Base-by-base conservation (phyloP, 1,284 basidiomycete species). In the Phlebopus sp. region DNA sequence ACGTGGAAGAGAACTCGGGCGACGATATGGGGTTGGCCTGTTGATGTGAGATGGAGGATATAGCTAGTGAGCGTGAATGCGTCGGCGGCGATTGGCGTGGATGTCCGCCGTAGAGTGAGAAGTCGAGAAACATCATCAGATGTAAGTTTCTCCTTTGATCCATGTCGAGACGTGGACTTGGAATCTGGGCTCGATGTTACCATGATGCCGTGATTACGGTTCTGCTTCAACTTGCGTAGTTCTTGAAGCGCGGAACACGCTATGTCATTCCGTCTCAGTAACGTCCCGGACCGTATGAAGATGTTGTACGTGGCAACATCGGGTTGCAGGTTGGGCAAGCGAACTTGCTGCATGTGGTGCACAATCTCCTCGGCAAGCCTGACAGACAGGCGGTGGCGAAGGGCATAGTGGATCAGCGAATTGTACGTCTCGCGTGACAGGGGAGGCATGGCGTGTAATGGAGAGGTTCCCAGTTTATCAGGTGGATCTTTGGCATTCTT, bases 381-480 rank as follows among this genome's bases (percentile, higher is more conserved):
- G 8, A 75, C 66, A 2, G 81, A 81, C 27, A 74, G 64, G n/a
- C 77, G 76, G 53, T 85, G 73, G 2, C 76, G 76, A 30, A 90
- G 70, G 2, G 82, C 67, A 62, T 88, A 89, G 49, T 82, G 74
- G 2, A 90, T 56, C 21, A 90, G 74, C 0, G 80, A 56, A 59
- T 88, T 85, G 65, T 81, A 86, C 0, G 77, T 67, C 14, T 68
- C 62, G 3, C 70, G 50, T 47, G 74, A 69, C 11, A 84, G 58
- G 0, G 63, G 62, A 4, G 69, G 73, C 35, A 70, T 59, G 49
- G 49, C 29, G 17, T 47, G 34, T 46, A 51, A 37, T 39, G 29
- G 27, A 27, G 49, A 49, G 35, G 42, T 15, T 17, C 25, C 29
- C 15, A 50, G 37, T 27, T 50, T 45, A 27, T 29, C n/a, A 2